Conservation (phyloP, 805 yeast species). For the Metschnikowia peoriensis region DNA sequence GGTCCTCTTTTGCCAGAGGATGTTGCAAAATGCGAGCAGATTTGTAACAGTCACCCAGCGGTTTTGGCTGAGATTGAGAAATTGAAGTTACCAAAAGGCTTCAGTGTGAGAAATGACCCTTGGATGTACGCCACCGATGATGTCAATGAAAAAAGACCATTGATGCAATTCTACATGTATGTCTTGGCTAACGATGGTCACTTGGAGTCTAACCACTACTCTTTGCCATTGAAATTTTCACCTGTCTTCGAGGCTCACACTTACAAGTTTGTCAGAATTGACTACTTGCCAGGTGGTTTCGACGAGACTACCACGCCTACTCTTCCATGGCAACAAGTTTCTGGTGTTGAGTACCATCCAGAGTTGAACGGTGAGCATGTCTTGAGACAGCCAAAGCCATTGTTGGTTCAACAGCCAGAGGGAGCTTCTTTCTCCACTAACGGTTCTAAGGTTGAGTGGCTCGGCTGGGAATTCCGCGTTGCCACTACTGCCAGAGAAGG, state of each 20-base stretch:
- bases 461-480: constrained; percentile 79
- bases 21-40: constrained; percentile 51
- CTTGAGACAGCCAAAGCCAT: constrained; percentile 63
- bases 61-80: constrained; percentile 66
- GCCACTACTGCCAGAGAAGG: constrained; percentile 76
- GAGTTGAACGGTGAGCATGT: constrained; percentile 55
- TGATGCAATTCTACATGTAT: constrained; percentile 75
- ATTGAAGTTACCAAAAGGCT: constrained; percentile 58
- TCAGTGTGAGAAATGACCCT: constrained; percentile 63
- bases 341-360: constrained; percentile 70
- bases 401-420: constrained; percentile 69
- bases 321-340: constrained; percentile 57
- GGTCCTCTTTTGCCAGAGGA: constrained; percentile 76
- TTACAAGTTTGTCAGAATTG: constrained; percentile 64
- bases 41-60: constrained; percentile 51
- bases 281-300: constrained; percentile 67
- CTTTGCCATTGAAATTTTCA: constrained; percentile 68
- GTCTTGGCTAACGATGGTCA: constrained; percentile 61
- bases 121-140: constrained; percentile 88
- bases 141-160: constrained; percentile 54
- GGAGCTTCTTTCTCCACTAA: constrained; percentile 68
- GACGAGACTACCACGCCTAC: constrained; percentile 62
- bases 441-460: constrained; percentile 69
- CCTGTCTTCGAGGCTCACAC: constrained; percentile 68
- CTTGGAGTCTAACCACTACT: constrained; percentile 71